Conservation (phyloP, 805 yeast species). For the Clavispora asparagi region DNA sequence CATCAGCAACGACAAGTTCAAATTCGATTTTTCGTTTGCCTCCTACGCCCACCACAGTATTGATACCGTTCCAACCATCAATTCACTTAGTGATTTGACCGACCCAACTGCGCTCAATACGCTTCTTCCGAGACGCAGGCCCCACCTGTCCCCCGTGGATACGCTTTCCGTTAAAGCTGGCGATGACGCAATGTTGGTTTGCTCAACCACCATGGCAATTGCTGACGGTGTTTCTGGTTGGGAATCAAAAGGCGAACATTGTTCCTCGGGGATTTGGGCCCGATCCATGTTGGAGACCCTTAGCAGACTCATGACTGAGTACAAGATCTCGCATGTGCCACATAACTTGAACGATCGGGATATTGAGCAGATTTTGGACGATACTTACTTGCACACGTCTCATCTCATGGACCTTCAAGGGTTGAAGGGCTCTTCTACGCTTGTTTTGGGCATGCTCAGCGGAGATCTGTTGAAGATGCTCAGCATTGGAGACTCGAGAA, state of each 20-base stretch:
- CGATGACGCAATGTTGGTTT: conserved; percentile 53
- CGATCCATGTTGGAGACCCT: conserved; percentile 48
- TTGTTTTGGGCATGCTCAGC: conserved; percentile 43
- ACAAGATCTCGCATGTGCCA: conserved; percentile 34
- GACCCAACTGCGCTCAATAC: conserved; percentile 43
- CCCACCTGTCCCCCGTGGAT: conserved; percentile 49
- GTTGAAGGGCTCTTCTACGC: conserved; percentile 46
- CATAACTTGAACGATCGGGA: conserved; percentile 37
- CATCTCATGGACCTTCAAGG: conserved; percentile 46
- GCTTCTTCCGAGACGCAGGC: conserved; percentile 44
- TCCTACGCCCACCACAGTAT: conserved; percentile 46
- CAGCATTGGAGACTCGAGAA: conserved; percentile 49
- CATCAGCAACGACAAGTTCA: conserved; percentile 28
- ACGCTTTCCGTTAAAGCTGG: conserved; percentile 50
- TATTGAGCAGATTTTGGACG: conserved; percentile 40
- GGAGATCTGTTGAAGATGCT: conserved; percentile 43
- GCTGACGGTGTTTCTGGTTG: conserved; percentile 59
- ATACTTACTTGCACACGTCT: conserved; percentile 43
- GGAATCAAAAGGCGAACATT: conserved; percentile 39
- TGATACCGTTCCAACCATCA: conserved; percentile 34
- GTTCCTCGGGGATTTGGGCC: conserved; percentile 49
- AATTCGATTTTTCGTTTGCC: conserved; percentile 41
- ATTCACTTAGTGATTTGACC: conserved; percentile 46
- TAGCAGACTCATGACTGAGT: conserved; percentile 41
- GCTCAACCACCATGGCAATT: conserved; percentile 47